Percentiles rank a stretch among this genome's conserved stretches.
phyloP scores from a whole-genome alignment of 805 yeast species.

The Wickerhamomyces ciferrii region DNA sequence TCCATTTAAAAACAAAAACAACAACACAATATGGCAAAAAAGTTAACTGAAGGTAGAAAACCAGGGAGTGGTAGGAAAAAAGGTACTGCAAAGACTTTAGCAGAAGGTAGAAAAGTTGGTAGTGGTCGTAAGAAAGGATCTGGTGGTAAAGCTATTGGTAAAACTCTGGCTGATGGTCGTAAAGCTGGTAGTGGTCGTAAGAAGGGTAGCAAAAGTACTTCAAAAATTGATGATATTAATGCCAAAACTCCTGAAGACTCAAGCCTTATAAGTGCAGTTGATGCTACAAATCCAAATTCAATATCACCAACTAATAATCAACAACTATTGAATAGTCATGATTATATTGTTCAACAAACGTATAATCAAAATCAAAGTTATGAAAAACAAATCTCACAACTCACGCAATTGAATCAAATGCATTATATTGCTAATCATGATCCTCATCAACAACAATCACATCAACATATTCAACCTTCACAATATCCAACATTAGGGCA shows the following conservation, averaged over 20 bases:
- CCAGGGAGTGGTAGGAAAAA: constrained; percentile 24
- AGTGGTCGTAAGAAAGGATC: constrained; percentile 23
- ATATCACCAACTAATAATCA: background rate
- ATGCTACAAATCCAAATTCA: background rate
- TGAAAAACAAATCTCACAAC: background rate
- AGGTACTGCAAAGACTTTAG: constrained; percentile 22
- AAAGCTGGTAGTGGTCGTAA: constrained; percentile 22
- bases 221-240: background rate
- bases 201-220: constrained; percentile 5
- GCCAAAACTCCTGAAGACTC: background rate
- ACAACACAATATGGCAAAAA: constrained; percentile 19
- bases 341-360: background rate
- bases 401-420: background rate
- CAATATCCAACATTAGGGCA: background rate
- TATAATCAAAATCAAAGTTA: background rate
- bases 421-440: background rate
- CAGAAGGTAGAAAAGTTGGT: constrained; percentile 23
- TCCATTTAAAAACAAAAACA: too few species aligned
- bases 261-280: background rate
- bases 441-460: constrained; percentile 1
- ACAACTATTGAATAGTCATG: background rate
- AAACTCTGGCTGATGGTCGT: constrained; percentile 20
- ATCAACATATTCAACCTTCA: background rate
- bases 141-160: constrained; percentile 16
- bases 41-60: constrained; percentile 23